Evolutionary conservation across 2,329 filamentous ascomycete species (phyloP), one percentile per base, ranked within the genome.

Genomic region (Neofusicoccum umdonicola): DNA sequence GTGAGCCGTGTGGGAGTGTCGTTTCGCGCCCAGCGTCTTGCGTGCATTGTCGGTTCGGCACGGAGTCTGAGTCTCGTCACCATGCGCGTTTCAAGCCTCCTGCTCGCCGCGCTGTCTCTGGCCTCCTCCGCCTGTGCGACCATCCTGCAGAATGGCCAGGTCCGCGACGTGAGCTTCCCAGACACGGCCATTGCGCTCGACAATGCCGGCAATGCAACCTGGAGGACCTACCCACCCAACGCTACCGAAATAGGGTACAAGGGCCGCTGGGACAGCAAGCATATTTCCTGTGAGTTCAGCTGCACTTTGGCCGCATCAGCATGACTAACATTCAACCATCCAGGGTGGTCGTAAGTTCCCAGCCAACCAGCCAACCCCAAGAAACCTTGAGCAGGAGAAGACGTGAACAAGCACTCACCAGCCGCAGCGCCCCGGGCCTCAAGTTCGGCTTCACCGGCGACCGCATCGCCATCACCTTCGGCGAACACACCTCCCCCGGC

Each of bases 251-350:
- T 88, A 9, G 83, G 84, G 0, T 88, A 87, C 77, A 87, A 87
- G 70, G 86, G 86, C 4, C 78, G 85, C 65, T 88, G 86, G 86
- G 85, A 88, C 70, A 85, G 81, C 39, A 81, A 85, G 68, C 79
- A 85, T 67, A 81, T 87, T 54, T 87, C 84, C 1, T 88, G 78
- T 78, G 74, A 68, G 72, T 68, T 68, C 9, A 4, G n/a, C 34
- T 45, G 13, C 11, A 6, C 11, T 15, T 11, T 9, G 19, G 9
- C 7, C 47, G n/a, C 22, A 6, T 34, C 22, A 19, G 22, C 17
- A 9, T 12, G 19, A 37, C 58, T 60, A 19, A 60, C 42, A 12
- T 9, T 31, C 12, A 3, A 15, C 44, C 39, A 13, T 11, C 41
- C 39, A 60, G 73, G 83, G 82, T 87, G 84, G 84, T 84, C 83